phyloP scores from a whole-genome alignment of 306 rosid species.

The Quillaja saponaria region DNA sequence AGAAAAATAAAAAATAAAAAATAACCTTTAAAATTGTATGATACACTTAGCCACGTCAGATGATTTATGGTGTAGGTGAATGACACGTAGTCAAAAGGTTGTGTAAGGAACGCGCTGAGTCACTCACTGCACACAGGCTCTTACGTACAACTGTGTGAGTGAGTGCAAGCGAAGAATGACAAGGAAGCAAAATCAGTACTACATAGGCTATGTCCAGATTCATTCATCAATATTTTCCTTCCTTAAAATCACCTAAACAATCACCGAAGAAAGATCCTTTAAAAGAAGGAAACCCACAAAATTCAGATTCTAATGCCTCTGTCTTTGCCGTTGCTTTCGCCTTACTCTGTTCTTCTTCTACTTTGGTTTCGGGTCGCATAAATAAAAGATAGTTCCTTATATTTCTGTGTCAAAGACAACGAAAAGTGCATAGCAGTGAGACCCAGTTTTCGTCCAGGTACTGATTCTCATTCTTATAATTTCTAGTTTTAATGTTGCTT shows the following conservation, averaged over 20 bases:
- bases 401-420: neutral
- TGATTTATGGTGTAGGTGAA: too few species aligned
- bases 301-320: neutral
- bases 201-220: neutral
- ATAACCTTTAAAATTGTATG: too few species aligned
- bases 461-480: neutral
- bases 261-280: neutral
- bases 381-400: neutral
- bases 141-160: too few species aligned
- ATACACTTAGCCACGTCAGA: neutral
- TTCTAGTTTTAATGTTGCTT: neutral
- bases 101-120: too few species aligned
- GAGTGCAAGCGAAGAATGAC: too few species aligned
- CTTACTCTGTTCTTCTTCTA: neutral
- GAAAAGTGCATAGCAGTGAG: neutral
- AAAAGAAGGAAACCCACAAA: neutral
- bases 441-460: neutral
- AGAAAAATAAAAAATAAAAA: too few species aligned
- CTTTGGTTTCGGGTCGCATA: neutral
- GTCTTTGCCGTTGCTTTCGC: too few species aligned
- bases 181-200: too few species aligned
- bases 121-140: too few species aligned
- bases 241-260: neutral
- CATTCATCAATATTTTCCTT: slow-evolving; percentile 7
- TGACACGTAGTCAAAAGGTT: too few species aligned